Evolutionary conservation across 768 basidiomycete species (phyloP), one percentile per base, ranked within the genome.

Genomic region (Lactarius sp.): DNA sequence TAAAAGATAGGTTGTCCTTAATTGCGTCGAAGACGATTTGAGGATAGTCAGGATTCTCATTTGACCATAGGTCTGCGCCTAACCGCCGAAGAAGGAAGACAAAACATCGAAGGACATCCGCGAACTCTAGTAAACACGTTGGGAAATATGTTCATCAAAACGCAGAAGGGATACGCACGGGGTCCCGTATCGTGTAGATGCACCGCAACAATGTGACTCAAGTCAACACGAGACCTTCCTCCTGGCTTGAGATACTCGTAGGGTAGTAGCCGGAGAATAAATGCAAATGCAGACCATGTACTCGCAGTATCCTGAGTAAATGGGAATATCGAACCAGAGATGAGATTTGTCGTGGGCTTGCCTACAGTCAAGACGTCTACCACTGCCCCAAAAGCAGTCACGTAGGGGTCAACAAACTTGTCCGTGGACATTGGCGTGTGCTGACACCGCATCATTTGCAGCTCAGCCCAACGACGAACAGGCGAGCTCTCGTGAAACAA

Each of bases 21-120:
- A 98, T 82, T 14, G 87, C 82, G 70, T 91, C 92, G 69, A 96
- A 87, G 7, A 93, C 81, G 41, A 88, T 80, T 67, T 86, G 82
- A 3, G 93, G 87, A 70, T 86, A 90, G 69, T 91, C 86, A 5
- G 83, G 77, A 1, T 82, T 81, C 67, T 90, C 86, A 34, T 80
- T 83, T 20, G 77, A 72, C 95, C 96, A 98, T 14, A 93, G 72
- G 12, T 77, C 70, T 3, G 74, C 68, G 0, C 79, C 79, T 56
- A 87, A 70, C 27, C 86, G 81, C 64, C 83, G 81, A 39, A 90
- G 73, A 36, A 92, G 77, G 51, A 85, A 73, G 10, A 82, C 73
- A 65, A 90, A 84, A 61, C 80, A 85, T 67, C 75, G 79, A 47
- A 88, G 76, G 62, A 88, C 78, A 64, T 80, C 76, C 20, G 71